Evolutionary conservation across 306 rosid genomes (phyloP), one percentile per base, ranked within the genome.

Genomic region (Cajanus cajan): DNA sequence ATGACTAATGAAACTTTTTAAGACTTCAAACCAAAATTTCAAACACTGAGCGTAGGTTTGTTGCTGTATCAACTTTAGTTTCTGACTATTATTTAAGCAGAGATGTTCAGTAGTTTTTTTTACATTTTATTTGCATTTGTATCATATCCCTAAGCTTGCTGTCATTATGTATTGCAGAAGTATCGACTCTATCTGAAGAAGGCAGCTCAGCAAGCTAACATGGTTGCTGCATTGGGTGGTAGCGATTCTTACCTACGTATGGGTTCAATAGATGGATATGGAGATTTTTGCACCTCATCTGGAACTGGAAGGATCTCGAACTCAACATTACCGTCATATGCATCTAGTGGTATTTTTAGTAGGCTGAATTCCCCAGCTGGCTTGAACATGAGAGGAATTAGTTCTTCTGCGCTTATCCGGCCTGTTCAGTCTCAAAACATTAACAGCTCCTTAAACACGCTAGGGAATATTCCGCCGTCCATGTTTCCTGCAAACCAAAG

Each of bases 341-440:
- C 90, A 45, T 87, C 91, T 9, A 69, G 62, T 72, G 94, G 93
- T 69, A 84, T 92, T 83, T 73, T 92, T 45, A 39, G 87, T 51
- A 83, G 98, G 80, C 79, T 90, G 80, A 95, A 90, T 85, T 89
- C 97, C 52, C 83, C 91, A 2, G 84, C 86, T 68, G 80, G 88
- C 86, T 77, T 88, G 85, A 80, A 59, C 89, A 18, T 90, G 68
- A 81, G 87, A 74, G 96, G 90, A 82, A 87, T 88, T 16, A 59
- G 87, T 71, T 82, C 92, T 68, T 77, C 92, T 43, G 70, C 90
- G 41, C 89, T 88, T 58, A 75, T 83, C 34, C 94, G 78, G 39
- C 91, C 86, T 6, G 80, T 82, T 72, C 83, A 86, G 78, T 48
- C 87, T 59, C 97, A 82, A 74, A 85, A 83, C 85, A 45, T 81